Base-by-base conservation (phyloP, 208 protist genomes). In the Polymyxa betae region DNA sequence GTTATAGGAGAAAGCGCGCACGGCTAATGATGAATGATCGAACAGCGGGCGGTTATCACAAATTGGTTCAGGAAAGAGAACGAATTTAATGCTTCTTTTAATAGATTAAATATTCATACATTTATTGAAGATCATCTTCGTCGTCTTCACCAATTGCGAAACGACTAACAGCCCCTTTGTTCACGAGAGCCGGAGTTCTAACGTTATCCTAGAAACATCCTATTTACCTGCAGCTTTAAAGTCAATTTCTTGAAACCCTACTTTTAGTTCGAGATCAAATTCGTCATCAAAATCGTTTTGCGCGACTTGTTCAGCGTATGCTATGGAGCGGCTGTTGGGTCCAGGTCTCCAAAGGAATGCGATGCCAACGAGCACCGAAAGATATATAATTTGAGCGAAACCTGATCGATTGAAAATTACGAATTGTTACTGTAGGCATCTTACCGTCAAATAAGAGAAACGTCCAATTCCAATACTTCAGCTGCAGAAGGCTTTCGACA, bases 231-330 rank as follows among this genome's bases (percentile, higher is more conserved):
- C 12, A 29, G 5, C 5, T 29, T 60, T 24, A 60, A 60, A 60
- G 24, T 60, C 5, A 5, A 24, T 5, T 29, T 29, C 49, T 29
- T 5, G 5, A 60, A 24, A 29, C 5, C 24, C 24, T 60, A 82
- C 72, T 43, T 82, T 35, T 5, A 82, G 72, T 5, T 82, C 72
- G 16, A 82, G n/a, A 20, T 82, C 72, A n/a, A 82, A 82, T n/a
- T 82, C 88, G n/a, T 89, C 88, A 29, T 89, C 88, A 44, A 72
- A 32, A 44, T 89, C 88, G n/a, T 44, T 32, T 45, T 89, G 32
- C 1, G 49, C 38, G 16, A 89, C n/a, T 44, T 89, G 88, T 38
- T 60, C 46, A 20, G 54, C 88, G 54, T 77, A 89, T 32, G 88
- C 88, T 5, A 77, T 77, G 29, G 88, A 77, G 5, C 54, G 46